phyloP scores from a whole-genome alignment of 768 basidiomycete genomes.

The Trametes cinnabarina region DNA sequence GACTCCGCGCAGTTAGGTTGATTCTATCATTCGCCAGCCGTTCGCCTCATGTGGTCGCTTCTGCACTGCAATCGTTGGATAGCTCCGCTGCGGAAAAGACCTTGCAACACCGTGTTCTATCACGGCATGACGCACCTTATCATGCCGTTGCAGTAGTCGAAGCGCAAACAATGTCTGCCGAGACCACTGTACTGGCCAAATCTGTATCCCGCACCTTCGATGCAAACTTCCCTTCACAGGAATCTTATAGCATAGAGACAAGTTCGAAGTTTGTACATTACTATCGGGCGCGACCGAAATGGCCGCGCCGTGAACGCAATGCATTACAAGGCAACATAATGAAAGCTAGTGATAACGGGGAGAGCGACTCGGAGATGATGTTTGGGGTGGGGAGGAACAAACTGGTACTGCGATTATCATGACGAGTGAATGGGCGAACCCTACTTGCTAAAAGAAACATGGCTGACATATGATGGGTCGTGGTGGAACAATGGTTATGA shows the following conservation, averaged over 20 bases:
- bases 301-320: constrained; percentile 6
- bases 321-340: constrained; percentile 11
- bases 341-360: constrained; percentile 18
- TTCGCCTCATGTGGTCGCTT: constrained; percentile 2
- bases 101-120: background rate
- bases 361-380: constrained; percentile 14
- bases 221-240: background rate
- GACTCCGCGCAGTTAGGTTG: constrained; percentile 3
- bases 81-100: background rate
- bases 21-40: background rate
- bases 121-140: background rate
- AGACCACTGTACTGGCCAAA: background rate
- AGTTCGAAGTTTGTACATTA: background rate
- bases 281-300: background rate
- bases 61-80: background rate
- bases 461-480: constrained; percentile 14
- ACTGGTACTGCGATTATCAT: constrained; percentile 1
- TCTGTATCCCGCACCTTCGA: background rate
- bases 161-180: background rate
- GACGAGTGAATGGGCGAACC: constrained; percentile 8
- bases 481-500: constrained; percentile 15
- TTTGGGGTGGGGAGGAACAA: constrained; percentile 1
- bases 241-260: background rate
- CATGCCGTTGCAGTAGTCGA: too few species aligned
- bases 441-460: constrained; percentile 16